phyloP scores from a whole-genome alignment of 2,329 filamentous ascomycete species.

The Fusarium burgessii region DNA sequence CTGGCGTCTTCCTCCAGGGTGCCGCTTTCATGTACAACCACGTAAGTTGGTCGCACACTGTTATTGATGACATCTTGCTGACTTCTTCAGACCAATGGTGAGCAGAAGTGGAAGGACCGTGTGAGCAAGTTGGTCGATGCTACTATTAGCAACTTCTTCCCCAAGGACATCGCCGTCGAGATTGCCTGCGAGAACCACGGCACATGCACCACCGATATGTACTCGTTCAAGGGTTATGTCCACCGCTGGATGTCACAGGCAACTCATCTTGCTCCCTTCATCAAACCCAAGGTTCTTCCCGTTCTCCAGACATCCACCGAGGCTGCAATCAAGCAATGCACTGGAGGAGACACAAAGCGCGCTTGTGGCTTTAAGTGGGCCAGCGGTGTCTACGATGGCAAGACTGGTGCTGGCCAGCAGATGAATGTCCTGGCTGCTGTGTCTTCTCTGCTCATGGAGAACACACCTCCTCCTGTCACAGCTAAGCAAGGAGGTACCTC shows the following conservation, averaged over 20 bases:
- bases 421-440: constrained; percentile 70
- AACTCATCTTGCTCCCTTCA: constrained; percentile 67
- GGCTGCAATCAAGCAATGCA: constrained; percentile 68
- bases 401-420: constrained; percentile 68
- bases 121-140: constrained; percentile 56
- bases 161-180: constrained; percentile 69
- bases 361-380: constrained; percentile 69
- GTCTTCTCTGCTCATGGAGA: constrained; percentile 62
- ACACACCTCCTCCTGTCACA: constrained; percentile 57
- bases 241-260: constrained; percentile 67
- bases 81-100: constrained; percentile 58
- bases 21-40: constrained; percentile 74
- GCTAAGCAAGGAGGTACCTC: constrained; percentile 65
- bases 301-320: constrained; percentile 64
- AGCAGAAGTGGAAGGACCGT: constrained; percentile 63
- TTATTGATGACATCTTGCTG: not conserved
- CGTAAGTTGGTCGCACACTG: constrained; percentile 48
- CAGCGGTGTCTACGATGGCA: constrained; percentile 63
- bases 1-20: constrained; percentile 68
- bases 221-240: constrained; percentile 72
- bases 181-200: constrained; percentile 67
- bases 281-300: constrained; percentile 61
- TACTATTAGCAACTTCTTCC: constrained; percentile 64
- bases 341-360: constrained; percentile 60
- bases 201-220: constrained; percentile 73